Percentiles rank a stretch among this genome's conserved stretches.
Conservation (phyloP, 495 filamentous ascomycete species). For the Parathielavia hyrcaniae region DNA sequence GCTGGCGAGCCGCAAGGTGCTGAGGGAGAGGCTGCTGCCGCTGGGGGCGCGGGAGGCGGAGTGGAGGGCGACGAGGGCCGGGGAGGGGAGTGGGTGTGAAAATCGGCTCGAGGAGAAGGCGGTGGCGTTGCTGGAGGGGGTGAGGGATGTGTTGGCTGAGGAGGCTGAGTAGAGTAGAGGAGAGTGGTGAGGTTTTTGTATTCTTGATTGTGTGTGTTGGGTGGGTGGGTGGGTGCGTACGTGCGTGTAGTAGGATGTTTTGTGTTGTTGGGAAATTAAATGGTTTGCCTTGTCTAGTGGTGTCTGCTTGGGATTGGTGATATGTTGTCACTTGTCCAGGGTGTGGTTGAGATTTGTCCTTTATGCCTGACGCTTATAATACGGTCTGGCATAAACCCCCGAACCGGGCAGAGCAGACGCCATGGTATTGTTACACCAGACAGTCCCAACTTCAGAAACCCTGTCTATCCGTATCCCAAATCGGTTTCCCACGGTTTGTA, state of each 20-base stretch:
- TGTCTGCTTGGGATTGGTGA: neutral
- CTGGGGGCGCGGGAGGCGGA: slow-evolving; percentile 62
- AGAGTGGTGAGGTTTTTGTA: neutral
- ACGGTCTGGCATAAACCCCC: neutral
- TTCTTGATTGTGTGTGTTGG: too few relatives aligned
- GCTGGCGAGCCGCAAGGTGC: slow-evolving; percentile 52
- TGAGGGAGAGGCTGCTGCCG: slow-evolving; percentile 67
- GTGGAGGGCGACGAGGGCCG: slow-evolving; percentile 45
- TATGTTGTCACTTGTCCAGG: too few relatives aligned
- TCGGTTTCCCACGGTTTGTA: neutral
- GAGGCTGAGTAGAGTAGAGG: slow-evolving; percentile 30
- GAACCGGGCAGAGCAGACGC: neutral
- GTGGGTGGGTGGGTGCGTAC: neutral
- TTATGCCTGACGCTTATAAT: neutral
- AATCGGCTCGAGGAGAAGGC: slow-evolving; percentile 69
- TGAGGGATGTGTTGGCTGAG: slow-evolving; percentile 44
- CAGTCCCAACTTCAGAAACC: too few relatives aligned
- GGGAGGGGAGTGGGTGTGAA: slow-evolving; percentile 36
- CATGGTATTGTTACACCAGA: neutral
- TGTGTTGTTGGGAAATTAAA: neutral
- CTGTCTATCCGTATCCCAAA: neutral
- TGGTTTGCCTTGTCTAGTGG: neutral
- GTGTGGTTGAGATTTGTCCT: neutral
- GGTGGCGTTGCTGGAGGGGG: slow-evolving; percentile 54
- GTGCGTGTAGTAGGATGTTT: neutral